Base-by-base conservation (phyloP, 352 stramenopile species). In the Thraustochytrium striatum region DNA sequence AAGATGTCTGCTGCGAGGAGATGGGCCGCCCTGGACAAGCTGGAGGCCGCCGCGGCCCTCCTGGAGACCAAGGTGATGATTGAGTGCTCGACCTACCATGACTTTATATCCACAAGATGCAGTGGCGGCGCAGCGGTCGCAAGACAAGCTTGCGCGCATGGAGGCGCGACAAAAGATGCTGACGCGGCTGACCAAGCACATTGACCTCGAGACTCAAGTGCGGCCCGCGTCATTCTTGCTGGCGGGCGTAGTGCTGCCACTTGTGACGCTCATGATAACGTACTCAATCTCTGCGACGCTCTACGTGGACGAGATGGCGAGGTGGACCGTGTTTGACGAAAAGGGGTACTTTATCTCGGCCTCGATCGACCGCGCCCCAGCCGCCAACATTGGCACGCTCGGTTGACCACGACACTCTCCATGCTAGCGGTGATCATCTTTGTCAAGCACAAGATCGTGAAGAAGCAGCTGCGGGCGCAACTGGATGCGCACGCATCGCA, bases 401-500 rank as follows among this genome's bases (percentile, higher is more conserved):
- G 70, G 70, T 72, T 80, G 16, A 80, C 55, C 30, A 80, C 59
- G 3, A 78, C 70, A n/a, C 44, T 80, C 0, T 38, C 44, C 9
- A 32, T 80, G 55, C 55, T 80, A 9, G 47, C 70, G 38, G 70
- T 70, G 16, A 75, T 75, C 44, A 75, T 80, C 30, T 80, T 75
- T 28, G 70, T 75, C 59, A 80, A 75, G 32, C 70, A 80, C 44
- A 80, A 80, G 59, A 52, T 80, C 21, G 70, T 80, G 16, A 80
- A 80, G 28, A 80, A 80, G 39, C 70, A 80, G 39, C 70, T 80
- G 28, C 55, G 70, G 70, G 5, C 38, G 55, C 38, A 55, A 70
- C 16, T 80, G 70, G 70, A 80, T 80, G 70, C 55, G 55, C 9
- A 80, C 59, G 25, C 55, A 80, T 25, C 70, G 70, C 39, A 57